Evolutionary conservation across 148 eudicot species (phyloP), one percentile per base, ranked within the genome.

Genomic region (Nepenthes gracilis): DNA sequence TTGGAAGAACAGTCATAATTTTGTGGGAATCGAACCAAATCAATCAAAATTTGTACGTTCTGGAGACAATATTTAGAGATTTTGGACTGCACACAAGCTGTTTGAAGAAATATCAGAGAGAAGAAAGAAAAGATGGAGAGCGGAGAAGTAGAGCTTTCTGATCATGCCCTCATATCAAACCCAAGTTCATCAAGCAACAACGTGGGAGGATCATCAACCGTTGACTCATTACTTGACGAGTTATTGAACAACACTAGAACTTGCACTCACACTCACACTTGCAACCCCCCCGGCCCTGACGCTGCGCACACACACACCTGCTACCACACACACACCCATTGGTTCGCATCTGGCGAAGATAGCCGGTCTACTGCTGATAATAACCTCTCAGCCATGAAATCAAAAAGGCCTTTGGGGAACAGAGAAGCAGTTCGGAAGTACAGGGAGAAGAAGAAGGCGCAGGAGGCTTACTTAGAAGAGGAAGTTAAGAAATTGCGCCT

Each of bases 351-450:
- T 13, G 74, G 75, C 4, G 66, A 68, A 10, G 53, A 49, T 49
- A 11, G 23, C 23, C 23, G 45, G 45, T 40, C 8, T 40, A 40
- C 45, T 3, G 45, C 1, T 40, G 45, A 8, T 40, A 40, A 40
- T 4, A 40, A 8, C 8, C 45, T 4, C 4, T 3, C 8, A 3
- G 45, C 8, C 8, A 4, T 4, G 8, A 40, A 40, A 40, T 8
- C 45, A 4, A 40, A 83, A 60, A 76, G 70, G 38, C 79, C 87
- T 1, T 37, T 53, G 67, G 82, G 84, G 0, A 83, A 83, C 50
- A 75, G 82, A 11, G 87, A 74, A 65, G 87, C 87, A 2, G 84
- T 83, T 40, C 71, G 80, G 34, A 83, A 83, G 78, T 83, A 83
- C 43, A 76, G 87, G 15, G 84, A 83, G 64, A 80, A 80, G 70